Conservation (phyloP, 345 rosid species). For the Eucalyptus rudis region DNA sequence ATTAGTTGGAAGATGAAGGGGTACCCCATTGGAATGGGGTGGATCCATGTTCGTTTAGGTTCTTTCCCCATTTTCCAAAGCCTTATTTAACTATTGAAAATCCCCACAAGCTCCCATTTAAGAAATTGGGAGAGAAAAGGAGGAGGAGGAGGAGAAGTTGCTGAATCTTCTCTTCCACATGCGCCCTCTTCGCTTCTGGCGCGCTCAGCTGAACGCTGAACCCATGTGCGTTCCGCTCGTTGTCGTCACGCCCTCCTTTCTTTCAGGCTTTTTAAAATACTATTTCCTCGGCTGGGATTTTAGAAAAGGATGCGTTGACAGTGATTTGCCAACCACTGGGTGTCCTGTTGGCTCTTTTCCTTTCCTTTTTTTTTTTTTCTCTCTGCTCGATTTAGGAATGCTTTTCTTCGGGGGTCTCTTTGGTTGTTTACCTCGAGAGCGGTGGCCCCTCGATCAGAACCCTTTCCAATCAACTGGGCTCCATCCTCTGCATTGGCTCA, state of each 20-base stretch:
- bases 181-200: slow-evolving; percentile 1
- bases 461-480: neutral
- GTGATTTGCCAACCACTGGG: slow-evolving; percentile 29
- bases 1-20: slow-evolving; percentile 14
- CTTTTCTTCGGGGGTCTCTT: neutral
- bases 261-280: neutral
- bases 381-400: neutral
- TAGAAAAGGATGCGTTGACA: neutral
- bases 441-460: neutral
- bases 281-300: neutral
- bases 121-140: neutral
- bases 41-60: slow-evolving; percentile 32
- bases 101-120: neutral
- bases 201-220: slow-evolving; percentile 2
- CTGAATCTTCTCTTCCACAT: slow-evolving; percentile 14
- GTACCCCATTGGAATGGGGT: slow-evolving; percentile 17
- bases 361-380: neutral
- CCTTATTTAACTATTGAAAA: neutral
- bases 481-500: neutral
- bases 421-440: neutral
- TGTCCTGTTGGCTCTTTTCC: neutral
- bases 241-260: neutral
- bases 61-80: neutral
- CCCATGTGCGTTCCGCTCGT: slow-evolving; percentile 30
- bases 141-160: neutral